A percentile compares a stretch with the other conserved stretches of the same genome.
Evolutionary conservation across 2,329 filamentous ascomycete species (phyloP).

Genomic region (Colletotrichum zoysiae): DNA sequence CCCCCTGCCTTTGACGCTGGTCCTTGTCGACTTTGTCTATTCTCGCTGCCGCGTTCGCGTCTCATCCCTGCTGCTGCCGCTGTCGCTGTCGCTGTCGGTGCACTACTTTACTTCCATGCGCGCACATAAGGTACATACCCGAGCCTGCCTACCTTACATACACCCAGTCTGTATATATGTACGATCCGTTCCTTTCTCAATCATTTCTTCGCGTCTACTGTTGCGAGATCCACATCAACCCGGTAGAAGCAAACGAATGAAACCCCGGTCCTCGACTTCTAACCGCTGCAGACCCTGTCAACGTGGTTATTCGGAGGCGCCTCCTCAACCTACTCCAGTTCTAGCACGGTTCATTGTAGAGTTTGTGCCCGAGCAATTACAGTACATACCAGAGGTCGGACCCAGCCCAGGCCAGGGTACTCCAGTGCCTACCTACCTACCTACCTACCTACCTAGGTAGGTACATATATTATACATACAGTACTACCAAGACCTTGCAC

Average conservation of each 20-base stretch:
- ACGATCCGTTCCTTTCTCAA: constrained; percentile 6
- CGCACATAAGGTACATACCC: constrained; percentile 17
- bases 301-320: constrained; percentile 28
- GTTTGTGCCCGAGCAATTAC: constrained; percentile 49
- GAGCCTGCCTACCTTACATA: constrained; percentile 6
- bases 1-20: constrained; percentile 9
- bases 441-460: constrained; percentile 14
- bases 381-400: neutral
- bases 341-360: constrained; percentile 54
- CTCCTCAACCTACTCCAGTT: constrained; percentile 43
- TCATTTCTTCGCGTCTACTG: constrained; percentile 41
- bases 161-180: constrained; percentile 13
- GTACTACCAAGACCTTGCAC: constrained; percentile 13
- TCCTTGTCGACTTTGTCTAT: constrained; percentile 25
- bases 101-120: constrained; percentile 17
- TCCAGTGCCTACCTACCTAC: constrained; percentile 15
- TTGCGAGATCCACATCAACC: constrained; percentile 41
- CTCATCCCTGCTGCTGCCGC: constrained; percentile 21
- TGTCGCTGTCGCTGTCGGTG: constrained; percentile 1
- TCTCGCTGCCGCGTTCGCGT: constrained; percentile 22
- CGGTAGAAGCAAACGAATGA: constrained; percentile 53
- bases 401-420: constrained; percentile 19
- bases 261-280: constrained; percentile 51
- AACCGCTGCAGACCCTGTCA: constrained; percentile 51
- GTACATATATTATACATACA: too few relatives aligned